These are phyloP conservation scores for Pneumocystis carinii DNA, from an alignment of 1,139 yeast species.

Conservation along the genomic window DNA sequence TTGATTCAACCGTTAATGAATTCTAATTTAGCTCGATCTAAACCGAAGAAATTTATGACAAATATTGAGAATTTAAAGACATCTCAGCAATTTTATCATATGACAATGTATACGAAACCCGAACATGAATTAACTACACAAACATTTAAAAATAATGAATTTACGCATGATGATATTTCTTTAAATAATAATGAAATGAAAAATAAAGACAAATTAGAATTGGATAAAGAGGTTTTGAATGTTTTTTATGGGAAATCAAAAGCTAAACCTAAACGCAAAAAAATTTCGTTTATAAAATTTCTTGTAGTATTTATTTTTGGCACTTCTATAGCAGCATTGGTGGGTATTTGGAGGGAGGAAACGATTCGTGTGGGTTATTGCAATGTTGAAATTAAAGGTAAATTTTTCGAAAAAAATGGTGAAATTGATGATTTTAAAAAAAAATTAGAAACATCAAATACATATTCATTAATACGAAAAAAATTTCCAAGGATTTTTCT, in stretches of 20 bases:
- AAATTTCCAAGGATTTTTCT: not conserved
- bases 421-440: not conserved
- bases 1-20: not conserved
- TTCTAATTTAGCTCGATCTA: not conserved
- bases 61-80: not conserved
- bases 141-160: not conserved
- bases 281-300: not conserved
- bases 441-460: not conserved
- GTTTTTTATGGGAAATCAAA: not conserved
- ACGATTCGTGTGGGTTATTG: conserved; percentile 25
- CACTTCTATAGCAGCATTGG: conserved; percentile 3
- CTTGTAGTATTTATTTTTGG: not conserved
- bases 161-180: not conserved
- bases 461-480: not conserved
- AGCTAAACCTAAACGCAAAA: not conserved
- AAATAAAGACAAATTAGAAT: not conserved
- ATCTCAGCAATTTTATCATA: not conserved
- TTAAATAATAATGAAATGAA: not conserved
- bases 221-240: not conserved
- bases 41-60: not conserved
- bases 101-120: not conserved
- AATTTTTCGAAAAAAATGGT: not conserved
- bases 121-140: not conserved
- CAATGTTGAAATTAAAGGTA: conserved; percentile 19
- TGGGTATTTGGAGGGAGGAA: conserved; percentile 23